Percentiles rank a stretch among this genome's conserved stretches.
phyloP scores from a whole-genome alignment of 2,329 filamentous ascomycete genomes.

The Monosporascus sp. region DNA sequence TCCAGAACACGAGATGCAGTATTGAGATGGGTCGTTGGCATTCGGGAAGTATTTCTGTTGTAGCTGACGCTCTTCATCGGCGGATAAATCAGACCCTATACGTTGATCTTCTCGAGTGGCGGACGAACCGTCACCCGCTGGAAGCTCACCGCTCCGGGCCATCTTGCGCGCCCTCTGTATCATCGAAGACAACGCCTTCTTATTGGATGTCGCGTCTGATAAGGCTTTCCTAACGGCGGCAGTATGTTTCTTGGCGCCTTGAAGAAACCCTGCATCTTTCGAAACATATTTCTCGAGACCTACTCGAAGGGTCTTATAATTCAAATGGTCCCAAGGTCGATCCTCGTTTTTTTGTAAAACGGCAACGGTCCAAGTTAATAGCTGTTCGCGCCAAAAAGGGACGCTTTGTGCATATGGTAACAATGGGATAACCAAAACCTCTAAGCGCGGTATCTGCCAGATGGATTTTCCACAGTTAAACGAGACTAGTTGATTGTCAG shows the following conservation, averaged over 20 bases:
- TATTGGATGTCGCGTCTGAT: constrained; percentile 8
- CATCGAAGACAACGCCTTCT: constrained; percentile 7
- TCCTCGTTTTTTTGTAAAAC: background rate
- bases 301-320: constrained; percentile 13
- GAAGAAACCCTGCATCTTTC: constrained; percentile 12
- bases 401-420: background rate
- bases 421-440: background rate
- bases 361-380: background rate
- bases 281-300: constrained; percentile 14
- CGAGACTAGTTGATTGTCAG: background rate
- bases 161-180: constrained; percentile 8
- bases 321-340: constrained; percentile 7
- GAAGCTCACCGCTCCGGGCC: background rate
- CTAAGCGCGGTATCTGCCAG: background rate
- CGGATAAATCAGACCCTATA: constrained; percentile 3
- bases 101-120: background rate
- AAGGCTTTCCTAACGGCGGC: constrained; percentile 6
- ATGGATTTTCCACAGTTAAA: background rate
- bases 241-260: constrained; percentile 12
- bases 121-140: background rate
- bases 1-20: constrained; percentile 48
- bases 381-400: background rate
- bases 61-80: constrained; percentile 30
- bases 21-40: constrained; percentile 32
- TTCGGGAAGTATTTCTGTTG: constrained; percentile 48